Evolutionary conservation across 73 alveolate genomes (phyloP), one percentile per base, ranked within the genome.

Genomic region (Symbiodinium pilosum): DNA sequence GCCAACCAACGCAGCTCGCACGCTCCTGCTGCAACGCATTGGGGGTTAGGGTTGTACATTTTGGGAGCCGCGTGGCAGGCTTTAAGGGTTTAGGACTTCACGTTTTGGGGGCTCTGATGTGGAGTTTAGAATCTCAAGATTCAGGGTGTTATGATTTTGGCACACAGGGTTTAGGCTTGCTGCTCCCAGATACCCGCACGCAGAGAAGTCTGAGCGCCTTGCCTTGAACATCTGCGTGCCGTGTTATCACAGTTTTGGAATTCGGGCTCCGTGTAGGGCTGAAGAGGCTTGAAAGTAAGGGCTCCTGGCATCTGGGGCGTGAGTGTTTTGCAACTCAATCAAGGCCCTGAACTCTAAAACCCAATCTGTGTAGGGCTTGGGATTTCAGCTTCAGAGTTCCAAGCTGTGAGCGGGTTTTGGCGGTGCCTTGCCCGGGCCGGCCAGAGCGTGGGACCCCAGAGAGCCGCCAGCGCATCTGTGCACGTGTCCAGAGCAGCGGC

Each of bases 401-500:
- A 71, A 32, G 32, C 43, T 32, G 43, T 5, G 83, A 32, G 34
- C 41, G 81, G 18, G 1, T n/a, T n/a, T n/a, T n/a, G n/a, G n/a
- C n/a, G n/a, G n/a, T n/a, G 39, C 26, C 96, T 84, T 4, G 24
- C 51, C 39, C 96, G 88, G 40, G 84, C 87, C 0, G 96, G 84
- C 96, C 96, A 89, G 52, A 89, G 96, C 38, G 73, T 41, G 51
- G 96, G 96, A 30, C 96, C 96, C 96, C 96, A 89, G 11, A 89
- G 75, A 28, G 54, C 42, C 26, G 87, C 71, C 41, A 89, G 83
- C 43, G 96, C 96, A 20, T 89, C 96, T 39, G 96, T 89, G 69
- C 96, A 89, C 47, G 96, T 68, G 38, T 89, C 96, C 54, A 89
- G 73, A 34, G 96, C 96, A 3, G 96, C 96, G 7, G 96, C 77